Base-by-base conservation (phyloP, 441 rosid genomes). In the Daphne laureola region DNA sequence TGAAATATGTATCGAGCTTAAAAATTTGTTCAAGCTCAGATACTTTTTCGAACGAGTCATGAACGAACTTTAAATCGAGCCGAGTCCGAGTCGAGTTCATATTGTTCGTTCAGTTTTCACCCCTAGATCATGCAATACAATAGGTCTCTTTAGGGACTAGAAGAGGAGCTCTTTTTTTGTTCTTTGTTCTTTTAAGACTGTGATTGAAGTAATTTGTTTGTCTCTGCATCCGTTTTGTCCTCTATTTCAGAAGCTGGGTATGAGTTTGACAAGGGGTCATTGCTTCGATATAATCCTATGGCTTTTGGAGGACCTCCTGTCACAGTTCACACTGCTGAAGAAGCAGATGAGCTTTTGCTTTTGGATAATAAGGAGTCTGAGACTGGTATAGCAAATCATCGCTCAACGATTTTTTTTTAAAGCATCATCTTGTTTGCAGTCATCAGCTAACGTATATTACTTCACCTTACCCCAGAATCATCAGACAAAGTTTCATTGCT, bases 221-320 rank as follows among this genome's bases (percentile, higher is more conserved):
- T 43, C n/a, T 42, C 25, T 43, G 13, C 15, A 43, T 46, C 53
- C n/a, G 15, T n/a, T 9, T 27, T 45, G 27, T 31, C 17, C 31
- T 53, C 12, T 55, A 61, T 59, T 71, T 45, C 71, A 91, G 98
- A 91, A 71, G 83, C 90, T 61, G 87, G 91, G 44, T 91, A 91
- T 72, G 86, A 86, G 65, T 84, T 91, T 47, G 75, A 86, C 75
- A 78, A 84, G 74, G 62, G 68, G 25, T 75, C 84, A 4, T 58
- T 91, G 73, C 46, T 83, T 74, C 77, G 82, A 46, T 91, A 87
- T 67, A 86, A 87, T 72, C 96, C 76, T 70, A 91, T 91, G 98
- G 80, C 81, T 78, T 87, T 83, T 61, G 98, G 98, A 47, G 98
- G 95, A 47, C 89, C 98, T 12, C 95, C 98, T 31, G 84, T 91